Evolutionary conservation across 805 yeast species (phyloP), one percentile per base, ranked within the genome.

Genomic region (Kluyveromyces aestuarii): DNA sequence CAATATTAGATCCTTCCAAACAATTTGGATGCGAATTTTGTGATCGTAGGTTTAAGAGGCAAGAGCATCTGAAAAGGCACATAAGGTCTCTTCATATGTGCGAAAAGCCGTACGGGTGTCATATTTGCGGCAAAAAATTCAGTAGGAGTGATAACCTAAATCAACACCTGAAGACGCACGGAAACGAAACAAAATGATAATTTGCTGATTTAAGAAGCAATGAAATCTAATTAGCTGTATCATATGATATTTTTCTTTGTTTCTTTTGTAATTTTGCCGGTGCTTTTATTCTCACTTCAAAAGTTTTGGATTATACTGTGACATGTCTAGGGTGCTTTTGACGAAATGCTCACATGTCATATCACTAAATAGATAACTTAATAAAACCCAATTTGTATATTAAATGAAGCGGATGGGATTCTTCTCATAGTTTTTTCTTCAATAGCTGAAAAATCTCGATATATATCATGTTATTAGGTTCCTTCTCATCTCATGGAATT

Each of bases 21-120:
- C 79, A 79, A 40, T 83, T 75, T 59, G 76, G 76, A 30, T 84
- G 90, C 62, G 76, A 76, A 33, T 75, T 72, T 57, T 84, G 91
- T 62, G 72, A 76, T 44, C 73, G 90, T 55, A 62, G 77, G 42
- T 84, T 84, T 66, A 80, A 82, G 60, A 73, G 93, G 55, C 87
- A 83, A 61, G 93, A 84, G 58, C 93, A 84, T 63, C 67, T 84
- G 55, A 82, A 82, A 61, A 73, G 93, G 51, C 93, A 84, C 58
- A 77, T 81, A 60, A 69, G 90, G 50, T 80, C 87, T 17, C 70
- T 84, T 51, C 93, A 84, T 58, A 82, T 84, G 35, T 74, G 81
- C 48, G 87, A 81, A 49, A 84, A 82, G 62, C 91, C 88, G 0
- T 82, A 73, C 62, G 77, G 73, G 49, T 82, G 88, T 62, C 68